Evolutionary conservation across 1,284 basidiomycete species (phyloP), one percentile per base, ranked within the genome.

Genomic region (Puccinia horiana): DNA sequence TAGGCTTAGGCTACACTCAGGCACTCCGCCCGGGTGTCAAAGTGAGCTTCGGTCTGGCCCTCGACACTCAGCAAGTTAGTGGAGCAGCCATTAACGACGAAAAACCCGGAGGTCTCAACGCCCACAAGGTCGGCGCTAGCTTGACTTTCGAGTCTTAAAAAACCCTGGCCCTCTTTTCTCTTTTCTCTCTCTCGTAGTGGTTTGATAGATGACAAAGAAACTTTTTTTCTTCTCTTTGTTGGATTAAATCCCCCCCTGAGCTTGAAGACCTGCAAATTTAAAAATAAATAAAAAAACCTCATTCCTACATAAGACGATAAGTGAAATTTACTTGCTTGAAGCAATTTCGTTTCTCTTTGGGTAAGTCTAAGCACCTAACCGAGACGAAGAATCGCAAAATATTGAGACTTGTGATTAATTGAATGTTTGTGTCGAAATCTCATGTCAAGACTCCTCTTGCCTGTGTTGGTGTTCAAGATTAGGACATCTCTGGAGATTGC

Each of bases 21-120:
- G 89, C 91, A 65, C 93, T 98, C 86, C 88, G 95, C 85, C 95
- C 96, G 76, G 96, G 96, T 87, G 95, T 99, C 87, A 95, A 94
- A 89, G 94, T 94, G 82, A 91, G 93, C 83, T 95, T 98, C 88
- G 95, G 95, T 89, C 90, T 96, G 86, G 93, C 94, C 84, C 90
- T 96, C 84, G 94, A 96, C 89, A 95, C 94, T 83, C 92, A 93
- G 89, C 91, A 93, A 85, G 89, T 96, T 86, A 94, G 93, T 88
- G 92, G 84, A 1, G 73, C 63, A 49, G 58, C 82, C 11, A 79
- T 82, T 47, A 70, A 67, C 52, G 77, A 79, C 52, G 77, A 79
- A 26, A 79, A 79, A 56, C 65, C 80, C 44, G 82, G 88, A 83
- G 88, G 88, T 63, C 86, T 88, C 80, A 86, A 88, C 84, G 89